A percentile compares a stretch with the other conserved stretches of the same genome.
Conservation (phyloP, 2,329 filamentous ascomycete species). For the Sporothrix phasma region DNA sequence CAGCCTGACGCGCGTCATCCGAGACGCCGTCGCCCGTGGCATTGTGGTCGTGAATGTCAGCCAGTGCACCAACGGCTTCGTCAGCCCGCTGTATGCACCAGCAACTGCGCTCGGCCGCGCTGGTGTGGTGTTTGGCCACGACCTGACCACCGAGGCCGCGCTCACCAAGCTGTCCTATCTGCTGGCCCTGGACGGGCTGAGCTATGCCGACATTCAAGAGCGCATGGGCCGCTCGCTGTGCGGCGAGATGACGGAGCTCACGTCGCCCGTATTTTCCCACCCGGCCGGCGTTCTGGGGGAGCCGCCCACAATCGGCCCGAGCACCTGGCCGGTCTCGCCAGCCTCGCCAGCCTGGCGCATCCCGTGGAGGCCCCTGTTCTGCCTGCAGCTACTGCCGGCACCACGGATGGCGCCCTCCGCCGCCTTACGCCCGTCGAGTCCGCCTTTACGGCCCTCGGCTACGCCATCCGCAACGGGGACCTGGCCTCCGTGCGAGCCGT, state of each 20-base stretch:
- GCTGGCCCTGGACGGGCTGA: constrained; percentile 56
- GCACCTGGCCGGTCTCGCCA: not conserved
- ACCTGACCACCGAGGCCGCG: constrained; percentile 82
- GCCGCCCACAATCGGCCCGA: not conserved
- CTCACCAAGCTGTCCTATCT: constrained; percentile 86
- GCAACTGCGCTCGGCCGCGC: constrained; percentile 69
- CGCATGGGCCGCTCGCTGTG: constrained; percentile 67
- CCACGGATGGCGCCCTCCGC: constrained; percentile 15
- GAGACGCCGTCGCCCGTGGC: constrained; percentile 65
- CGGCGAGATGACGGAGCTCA: constrained; percentile 75
- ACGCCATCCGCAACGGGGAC: constrained; percentile 67
- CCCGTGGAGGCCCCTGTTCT: not conserved
- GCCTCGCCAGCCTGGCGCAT: not conserved
- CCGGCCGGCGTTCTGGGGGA: constrained; percentile 45
- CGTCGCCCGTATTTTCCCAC: constrained; percentile 65
- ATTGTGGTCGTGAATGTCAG: constrained; percentile 86
- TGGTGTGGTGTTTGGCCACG: constrained; percentile 80
- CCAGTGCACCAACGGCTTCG: constrained; percentile 72
- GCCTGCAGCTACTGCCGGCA: not conserved
- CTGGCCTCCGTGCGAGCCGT: constrained; percentile 55
- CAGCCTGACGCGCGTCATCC: constrained; percentile 66
- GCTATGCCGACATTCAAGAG: constrained; percentile 53
- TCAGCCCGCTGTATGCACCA: constrained; percentile 67
- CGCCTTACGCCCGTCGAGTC: constrained; percentile 43
- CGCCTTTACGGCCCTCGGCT: constrained; percentile 66